Conservation (phyloP, 1,284 basidiomycete genomes). For the Ceratobasidium sp. region DNA sequence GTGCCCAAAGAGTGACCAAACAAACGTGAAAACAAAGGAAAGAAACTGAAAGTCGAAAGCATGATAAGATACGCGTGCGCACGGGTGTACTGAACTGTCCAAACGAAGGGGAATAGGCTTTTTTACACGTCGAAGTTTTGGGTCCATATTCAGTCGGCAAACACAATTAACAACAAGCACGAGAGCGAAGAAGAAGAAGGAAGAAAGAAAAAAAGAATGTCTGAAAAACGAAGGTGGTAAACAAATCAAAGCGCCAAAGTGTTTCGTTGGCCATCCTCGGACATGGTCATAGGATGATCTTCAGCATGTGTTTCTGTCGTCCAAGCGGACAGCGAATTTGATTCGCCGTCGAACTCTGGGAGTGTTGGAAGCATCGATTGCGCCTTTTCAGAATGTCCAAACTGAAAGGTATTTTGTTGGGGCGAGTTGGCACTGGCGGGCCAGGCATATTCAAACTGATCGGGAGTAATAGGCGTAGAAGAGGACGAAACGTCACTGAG, state of each 20-base stretch:
- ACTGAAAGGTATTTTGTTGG: conserved; percentile 32
- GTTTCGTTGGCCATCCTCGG: conserved; percentile 13
- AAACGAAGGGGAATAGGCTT: neutral
- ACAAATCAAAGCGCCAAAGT: conserved; percentile 1
- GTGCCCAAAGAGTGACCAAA: neutral
- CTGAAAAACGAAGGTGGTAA: conserved; percentile 14
- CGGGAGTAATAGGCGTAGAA: conserved; percentile 32
- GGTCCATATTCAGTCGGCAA: conserved; percentile 14
- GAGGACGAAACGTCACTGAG: conserved; percentile 29
- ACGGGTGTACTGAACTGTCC: too few species aligned
- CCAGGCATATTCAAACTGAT: conserved; percentile 29
- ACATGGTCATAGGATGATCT: conserved; percentile 10
- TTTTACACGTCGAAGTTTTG: conserved; percentile 7
- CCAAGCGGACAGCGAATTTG: conserved; percentile 16
- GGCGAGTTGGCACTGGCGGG: neutral
- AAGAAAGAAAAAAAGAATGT: neutral
- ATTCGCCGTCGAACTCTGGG: conserved; percentile 26
- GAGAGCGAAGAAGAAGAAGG: neutral
- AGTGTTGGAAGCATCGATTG: conserved; percentile 9
- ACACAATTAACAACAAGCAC: too few species aligned
- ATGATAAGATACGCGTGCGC: conserved; percentile 6
- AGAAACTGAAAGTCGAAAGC: neutral
- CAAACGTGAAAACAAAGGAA: neutral
- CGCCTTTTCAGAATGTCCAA: neutral
- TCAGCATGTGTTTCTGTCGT: conserved; percentile 1